Conservation (phyloP, 1,139 yeast species). For the Trichomonascaceae sp. region DNA sequence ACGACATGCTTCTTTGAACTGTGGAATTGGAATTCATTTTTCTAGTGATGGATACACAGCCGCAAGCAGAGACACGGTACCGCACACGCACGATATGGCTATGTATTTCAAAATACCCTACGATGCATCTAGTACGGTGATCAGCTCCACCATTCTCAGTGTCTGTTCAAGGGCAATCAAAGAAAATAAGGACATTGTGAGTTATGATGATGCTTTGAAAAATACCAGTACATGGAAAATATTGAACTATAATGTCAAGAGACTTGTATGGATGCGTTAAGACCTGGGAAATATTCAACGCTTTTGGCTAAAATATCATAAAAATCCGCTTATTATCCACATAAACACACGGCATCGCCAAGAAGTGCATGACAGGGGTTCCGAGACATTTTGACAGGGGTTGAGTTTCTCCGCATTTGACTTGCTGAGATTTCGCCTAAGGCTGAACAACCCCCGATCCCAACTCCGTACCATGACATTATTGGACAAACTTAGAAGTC, state of each 20-base stretch:
- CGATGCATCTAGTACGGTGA: slow-evolving; percentile 20
- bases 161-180: slow-evolving; percentile 26
- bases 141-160: slow-evolving; percentile 28
- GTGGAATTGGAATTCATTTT: slow-evolving; percentile 22
- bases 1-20: slow-evolving; percentile 19
- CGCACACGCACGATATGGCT: neutral
- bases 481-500: neutral
- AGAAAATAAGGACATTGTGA: slow-evolving; percentile 29
- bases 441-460: neutral
- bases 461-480: neutral
- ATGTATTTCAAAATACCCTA: slow-evolving; percentile 30
- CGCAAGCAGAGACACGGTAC: neutral
- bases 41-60: neutral
- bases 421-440: neutral
- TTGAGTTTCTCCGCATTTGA: neutral
- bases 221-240: slow-evolving; percentile 31
- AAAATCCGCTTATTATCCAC: neutral
- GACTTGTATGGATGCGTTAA: slow-evolving; percentile 32
- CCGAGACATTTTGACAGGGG: neutral
- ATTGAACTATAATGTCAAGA: slow-evolving; percentile 33
- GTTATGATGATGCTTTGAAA: slow-evolving; percentile 32
- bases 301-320: no score
- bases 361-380: neutral
- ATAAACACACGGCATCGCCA: neutral
- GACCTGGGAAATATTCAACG: neutral